Evolutionary conservation across 495 filamentous ascomycete species (phyloP).

Genomic region (Penicillium bialowiezense): DNA sequence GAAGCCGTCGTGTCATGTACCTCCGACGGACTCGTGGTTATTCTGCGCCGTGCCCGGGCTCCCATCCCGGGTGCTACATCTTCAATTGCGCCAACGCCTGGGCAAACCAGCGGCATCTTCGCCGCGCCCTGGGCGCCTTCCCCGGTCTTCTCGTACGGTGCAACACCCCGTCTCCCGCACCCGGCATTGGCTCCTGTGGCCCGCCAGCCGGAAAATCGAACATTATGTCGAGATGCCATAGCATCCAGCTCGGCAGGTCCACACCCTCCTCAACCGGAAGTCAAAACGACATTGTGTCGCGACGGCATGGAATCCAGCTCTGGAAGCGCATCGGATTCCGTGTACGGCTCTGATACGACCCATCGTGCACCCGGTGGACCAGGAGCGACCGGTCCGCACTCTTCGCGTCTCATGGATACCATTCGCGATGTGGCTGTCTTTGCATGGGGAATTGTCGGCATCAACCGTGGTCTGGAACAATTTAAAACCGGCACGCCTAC

Average conservation of each 20-base stretch:
- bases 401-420: conserved; percentile 67
- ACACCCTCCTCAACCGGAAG: conserved; percentile 3
- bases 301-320: conserved; percentile 7
- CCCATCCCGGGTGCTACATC: conserved; percentile 52
- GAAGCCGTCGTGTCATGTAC: conserved; percentile 90
- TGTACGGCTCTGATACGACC: neutral
- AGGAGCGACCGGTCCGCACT: conserved; percentile 38
- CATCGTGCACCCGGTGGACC: neutral
- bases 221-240: neutral
- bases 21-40: conserved; percentile 83
- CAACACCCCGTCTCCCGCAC: conserved; percentile 4
- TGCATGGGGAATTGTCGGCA: conserved; percentile 57
- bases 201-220: conserved; percentile 15
- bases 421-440: conserved; percentile 74
- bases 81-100: conserved; percentile 31
- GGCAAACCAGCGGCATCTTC: conserved; percentile 64
- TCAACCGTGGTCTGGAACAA: conserved; percentile 71
- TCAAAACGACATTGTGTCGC: conserved; percentile 7
- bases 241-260: neutral
- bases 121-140: conserved; percentile 74
- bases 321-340: conserved; percentile 1
- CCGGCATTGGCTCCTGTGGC: conserved; percentile 21
- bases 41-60: conserved; percentile 72
- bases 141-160: conserved; percentile 45
- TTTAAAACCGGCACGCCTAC: conserved; percentile 60